A percentile compares a stretch with the other conserved stretches of the same genome.
These are phyloP conservation scores for Penicillium sp. DNA, from an alignment of 2,329 filamentous ascomycete species.

Conservation along the genomic window DNA sequence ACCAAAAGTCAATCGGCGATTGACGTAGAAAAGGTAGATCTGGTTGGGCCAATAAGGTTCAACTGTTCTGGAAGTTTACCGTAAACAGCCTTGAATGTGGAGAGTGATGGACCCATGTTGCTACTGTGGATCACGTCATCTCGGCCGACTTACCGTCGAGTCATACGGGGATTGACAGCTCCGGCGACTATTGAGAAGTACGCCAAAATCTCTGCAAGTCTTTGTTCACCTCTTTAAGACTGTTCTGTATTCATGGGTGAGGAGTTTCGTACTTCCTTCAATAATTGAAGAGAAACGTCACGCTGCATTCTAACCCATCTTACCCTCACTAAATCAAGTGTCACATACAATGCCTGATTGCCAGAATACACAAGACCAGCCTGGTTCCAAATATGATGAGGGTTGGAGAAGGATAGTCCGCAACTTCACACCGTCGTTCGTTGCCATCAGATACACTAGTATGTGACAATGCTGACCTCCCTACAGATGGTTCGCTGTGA, in stretches of 20 bases:
- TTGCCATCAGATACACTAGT: not conserved
- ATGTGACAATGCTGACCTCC: not conserved
- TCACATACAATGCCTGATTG: not conserved
- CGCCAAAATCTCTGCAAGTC: not conserved
- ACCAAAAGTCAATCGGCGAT: not conserved
- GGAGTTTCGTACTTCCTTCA: not conserved
- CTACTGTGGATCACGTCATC: not conserved
- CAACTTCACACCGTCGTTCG: conserved; percentile 47
- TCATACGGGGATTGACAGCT: not conserved
- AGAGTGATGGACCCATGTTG: not conserved
- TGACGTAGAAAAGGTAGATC: not conserved
- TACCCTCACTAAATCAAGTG: not conserved
- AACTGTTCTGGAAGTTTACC: not conserved
- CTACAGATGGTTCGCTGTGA: conserved; percentile 43
- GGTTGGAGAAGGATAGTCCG: conserved; percentile 41
- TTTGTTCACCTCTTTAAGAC: not conserved
- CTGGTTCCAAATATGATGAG: conserved; percentile 34
- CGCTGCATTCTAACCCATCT: not conserved
- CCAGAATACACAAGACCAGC: not conserved
- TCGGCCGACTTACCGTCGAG: not conserved
- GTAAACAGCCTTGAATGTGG: not conserved
- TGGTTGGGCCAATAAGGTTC: not conserved
- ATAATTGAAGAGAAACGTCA: not conserved
- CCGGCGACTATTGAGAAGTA: no score
- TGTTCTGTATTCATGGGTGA: not conserved